Percentiles rank a stretch among this genome's conserved stretches.
These are phyloP conservation scores for Euphorbia lathyris DNA, from an alignment of 345 rosid genomes.

Conservation along the genomic window DNA sequence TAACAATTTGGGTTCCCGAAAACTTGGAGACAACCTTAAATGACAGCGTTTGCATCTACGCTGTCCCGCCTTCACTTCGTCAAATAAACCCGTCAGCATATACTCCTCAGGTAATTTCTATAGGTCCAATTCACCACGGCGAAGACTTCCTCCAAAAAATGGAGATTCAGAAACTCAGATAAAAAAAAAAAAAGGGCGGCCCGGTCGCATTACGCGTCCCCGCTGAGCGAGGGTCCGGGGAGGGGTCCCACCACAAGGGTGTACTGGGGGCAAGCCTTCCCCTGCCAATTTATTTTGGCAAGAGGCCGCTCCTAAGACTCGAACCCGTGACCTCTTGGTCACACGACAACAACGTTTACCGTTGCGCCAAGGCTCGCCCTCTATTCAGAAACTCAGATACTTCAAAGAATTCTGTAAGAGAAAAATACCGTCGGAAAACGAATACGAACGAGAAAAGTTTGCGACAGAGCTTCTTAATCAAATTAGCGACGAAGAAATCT, in stretches of 20 bases:
- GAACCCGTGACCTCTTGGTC: too few relatives aligned
- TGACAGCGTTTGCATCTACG: background rate
- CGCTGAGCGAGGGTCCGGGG: too few relatives aligned
- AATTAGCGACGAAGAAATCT: background rate
- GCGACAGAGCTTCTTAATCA: background rate
- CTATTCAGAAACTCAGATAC: slow-evolving; percentile 9
- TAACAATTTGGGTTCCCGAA: background rate
- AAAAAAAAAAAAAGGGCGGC: too few relatives aligned
- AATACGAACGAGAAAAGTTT: background rate
- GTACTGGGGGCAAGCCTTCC: too few relatives aligned
- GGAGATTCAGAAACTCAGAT: slow-evolving; percentile 1
- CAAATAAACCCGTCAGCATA: background rate
- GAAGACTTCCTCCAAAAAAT: background rate
- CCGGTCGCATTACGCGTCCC: too few relatives aligned
- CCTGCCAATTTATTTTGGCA: too few relatives aligned
- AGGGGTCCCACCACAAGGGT: too few relatives aligned
- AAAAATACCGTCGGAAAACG: background rate
- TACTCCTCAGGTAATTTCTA: slow-evolving; percentile 17
- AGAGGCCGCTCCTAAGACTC: too few relatives aligned
- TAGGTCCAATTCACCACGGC: slow-evolving; percentile 8
- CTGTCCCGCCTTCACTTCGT: background rate
- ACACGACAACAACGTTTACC: too few relatives aligned
- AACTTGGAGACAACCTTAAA: slow-evolving; percentile 4
- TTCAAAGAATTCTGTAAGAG: background rate
- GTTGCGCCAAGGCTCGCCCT: too few relatives aligned